Evolutionary conservation across 1,284 basidiomycete species (phyloP).

Genomic region (Apiotrichum mycotoxinovorans): DNA sequence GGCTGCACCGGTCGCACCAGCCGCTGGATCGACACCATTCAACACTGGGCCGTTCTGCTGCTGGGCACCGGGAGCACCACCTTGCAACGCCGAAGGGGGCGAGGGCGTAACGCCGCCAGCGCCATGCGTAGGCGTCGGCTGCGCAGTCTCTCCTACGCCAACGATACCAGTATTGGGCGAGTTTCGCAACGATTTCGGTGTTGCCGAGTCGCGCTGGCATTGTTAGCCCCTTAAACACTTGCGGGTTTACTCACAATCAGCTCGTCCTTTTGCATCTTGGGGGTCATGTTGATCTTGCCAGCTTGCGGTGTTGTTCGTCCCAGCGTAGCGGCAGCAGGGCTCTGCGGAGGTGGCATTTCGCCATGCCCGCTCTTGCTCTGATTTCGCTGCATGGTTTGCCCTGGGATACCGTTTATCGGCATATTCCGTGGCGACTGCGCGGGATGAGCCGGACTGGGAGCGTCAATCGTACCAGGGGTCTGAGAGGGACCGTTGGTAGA

Average conservation of each 20-base stretch:
- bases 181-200: constrained; percentile 42
- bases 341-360: constrained; percentile 44
- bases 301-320: constrained; percentile 32
- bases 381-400: constrained; percentile 34
- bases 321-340: constrained; percentile 26
- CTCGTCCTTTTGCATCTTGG: constrained; percentile 30
- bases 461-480: constrained; percentile 5
- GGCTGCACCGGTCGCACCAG: background rate
- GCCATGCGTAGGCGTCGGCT: constrained; percentile 21
- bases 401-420: constrained; percentile 16
- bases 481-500: constrained; percentile 11
- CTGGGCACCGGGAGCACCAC: background rate
- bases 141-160: constrained; percentile 13
- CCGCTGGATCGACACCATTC: background rate
- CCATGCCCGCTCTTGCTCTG: constrained; percentile 36
- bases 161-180: constrained; percentile 33
- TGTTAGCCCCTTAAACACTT: background rate
- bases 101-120: constrained; percentile 24
- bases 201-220: constrained; percentile 34
- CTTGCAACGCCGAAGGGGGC: constrained; percentile 21
- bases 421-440: constrained; percentile 14
- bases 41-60: background rate
- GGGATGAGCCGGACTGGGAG: constrained; percentile 16
- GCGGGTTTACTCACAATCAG: constrained; percentile 21
- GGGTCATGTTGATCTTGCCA: constrained; percentile 15